Base-by-base conservation (phyloP, 2,329 filamentous ascomycete genomes). In the Balansia obtecta region DNA sequence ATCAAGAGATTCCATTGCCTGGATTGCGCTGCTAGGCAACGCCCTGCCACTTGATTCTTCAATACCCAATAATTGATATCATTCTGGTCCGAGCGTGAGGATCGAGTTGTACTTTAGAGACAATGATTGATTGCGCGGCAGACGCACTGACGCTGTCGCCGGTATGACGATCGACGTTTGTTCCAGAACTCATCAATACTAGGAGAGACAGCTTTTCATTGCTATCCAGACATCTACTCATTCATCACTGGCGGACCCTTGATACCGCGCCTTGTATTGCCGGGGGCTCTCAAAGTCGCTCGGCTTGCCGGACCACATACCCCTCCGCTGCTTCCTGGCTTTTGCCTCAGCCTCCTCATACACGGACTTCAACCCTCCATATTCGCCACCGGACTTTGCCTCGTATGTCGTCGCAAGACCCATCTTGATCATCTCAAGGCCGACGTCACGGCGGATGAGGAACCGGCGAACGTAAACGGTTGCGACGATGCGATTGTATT, bases 341-440 rank as follows among this genome's bases (percentile, higher is more conserved):
- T 71, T 72, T 45, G 72, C 74, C 68, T 90, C 83, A 6, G 82
- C 82, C 53, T 71, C 74, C 55, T 79, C 75, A 63, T 91, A 91
- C 53, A 74, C 65, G 45, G 72, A 69, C 58, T 82, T 79, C 50
- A 77, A 71, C 0, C 82, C 80, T 22, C 93, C 93, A 72, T 93
- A 98, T 63, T 97, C 93, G 18, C 80, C 85, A 3, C 91, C 93
- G 5, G 75, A 78, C 68, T 95, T 97, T 30, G 88, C 91, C 69
- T 97, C 93, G 64, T 97, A 98, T 3, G 93, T 85, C 2, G 88
- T 95, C 40, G 91, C 93, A 55, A 94, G 69, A 0, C 93, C 93
- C 20, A 71, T 75, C 68, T 82, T 86, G 54, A 98, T 69, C 90
- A 98, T 94, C 65, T 94, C 86, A 53, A 90, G 70, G 3, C 91